Evolutionary conservation across 2,329 filamentous ascomycete species (phyloP).

Genomic region (Emergomyces orientalis): DNA sequence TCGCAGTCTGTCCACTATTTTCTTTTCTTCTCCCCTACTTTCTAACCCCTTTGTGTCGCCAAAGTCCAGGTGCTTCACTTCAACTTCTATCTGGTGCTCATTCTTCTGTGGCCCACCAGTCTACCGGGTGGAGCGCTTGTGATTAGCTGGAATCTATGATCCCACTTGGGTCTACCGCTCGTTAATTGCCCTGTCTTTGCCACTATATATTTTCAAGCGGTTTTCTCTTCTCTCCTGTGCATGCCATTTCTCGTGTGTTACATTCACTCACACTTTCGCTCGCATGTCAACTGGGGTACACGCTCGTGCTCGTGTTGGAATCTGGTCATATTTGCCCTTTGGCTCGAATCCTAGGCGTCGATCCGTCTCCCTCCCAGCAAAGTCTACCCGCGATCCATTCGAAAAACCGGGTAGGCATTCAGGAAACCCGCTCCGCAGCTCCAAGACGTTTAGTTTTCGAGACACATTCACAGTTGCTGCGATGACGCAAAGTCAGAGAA

Average conservation of each 20-base stretch:
- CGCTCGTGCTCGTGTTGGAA: slow-evolving; percentile 40
- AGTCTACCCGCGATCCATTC: slow-evolving; percentile 35
- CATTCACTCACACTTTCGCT: slow-evolving; percentile 17
- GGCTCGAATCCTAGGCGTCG: slow-evolving; percentile 40
- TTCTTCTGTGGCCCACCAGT: not conserved
- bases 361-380: slow-evolving; percentile 44
- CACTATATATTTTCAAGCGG: not conserved
- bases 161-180: slow-evolving; percentile 9
- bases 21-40: not conserved
- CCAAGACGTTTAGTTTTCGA: slow-evolving; percentile 35
- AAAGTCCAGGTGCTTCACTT: not conserved
- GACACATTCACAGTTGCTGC: slow-evolving; percentile 31
- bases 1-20: not conserved
- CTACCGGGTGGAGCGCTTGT: not conserved
- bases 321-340: slow-evolving; percentile 47
- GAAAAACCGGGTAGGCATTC: slow-evolving; percentile 40
- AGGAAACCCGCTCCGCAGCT: slow-evolving; percentile 24
- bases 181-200: slow-evolving; percentile 8
- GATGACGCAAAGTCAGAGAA: slow-evolving; percentile 55
- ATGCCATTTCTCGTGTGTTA: not conserved
- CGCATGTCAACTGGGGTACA: slow-evolving; percentile 50
- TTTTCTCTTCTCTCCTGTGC: not conserved
- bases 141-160: slow-evolving; percentile 1
- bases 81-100: not conserved
- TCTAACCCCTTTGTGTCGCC: not conserved